phyloP scores from a whole-genome alignment of 176 grass and related monocot species.

The Thinopyrum elongatum region DNA sequence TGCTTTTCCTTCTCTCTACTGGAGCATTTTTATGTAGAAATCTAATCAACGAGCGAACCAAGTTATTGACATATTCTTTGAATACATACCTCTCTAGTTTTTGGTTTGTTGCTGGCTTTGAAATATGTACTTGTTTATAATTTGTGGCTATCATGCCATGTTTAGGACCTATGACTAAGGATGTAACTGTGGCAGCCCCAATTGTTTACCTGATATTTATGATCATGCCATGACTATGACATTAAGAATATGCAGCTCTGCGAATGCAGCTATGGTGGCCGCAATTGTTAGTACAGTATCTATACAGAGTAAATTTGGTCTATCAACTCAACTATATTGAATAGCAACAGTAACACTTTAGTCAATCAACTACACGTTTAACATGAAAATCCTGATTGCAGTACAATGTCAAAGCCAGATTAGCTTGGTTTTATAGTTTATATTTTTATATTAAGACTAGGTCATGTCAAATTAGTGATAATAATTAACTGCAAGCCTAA shows the following conservation, averaged over 20 bases:
- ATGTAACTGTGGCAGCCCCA: background rate
- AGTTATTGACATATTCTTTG: background rate
- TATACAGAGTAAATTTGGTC: background rate
- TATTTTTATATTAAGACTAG: background rate
- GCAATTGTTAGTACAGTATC: background rate
- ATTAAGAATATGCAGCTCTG: background rate
- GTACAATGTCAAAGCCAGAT: background rate
- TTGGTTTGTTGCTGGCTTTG: background rate
- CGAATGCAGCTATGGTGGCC: background rate
- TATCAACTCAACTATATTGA: background rate
- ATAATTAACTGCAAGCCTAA: background rate
- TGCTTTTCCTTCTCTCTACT: background rate
- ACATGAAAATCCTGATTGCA: background rate
- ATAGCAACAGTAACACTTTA: background rate
- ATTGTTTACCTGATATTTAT: background rate
- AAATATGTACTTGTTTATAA: background rate
- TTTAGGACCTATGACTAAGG: background rate
- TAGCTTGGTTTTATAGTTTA: background rate
- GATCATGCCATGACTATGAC: background rate
- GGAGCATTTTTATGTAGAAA: background rate
- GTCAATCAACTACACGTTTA: background rate
- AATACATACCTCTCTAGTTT: background rate
- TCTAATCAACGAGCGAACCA: background rate
- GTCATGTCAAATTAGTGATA: background rate
- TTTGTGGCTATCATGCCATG: conserved; percentile 2